Conservation (phyloP, 805 yeast genomes). For the Geotrichum ghanense region DNA sequence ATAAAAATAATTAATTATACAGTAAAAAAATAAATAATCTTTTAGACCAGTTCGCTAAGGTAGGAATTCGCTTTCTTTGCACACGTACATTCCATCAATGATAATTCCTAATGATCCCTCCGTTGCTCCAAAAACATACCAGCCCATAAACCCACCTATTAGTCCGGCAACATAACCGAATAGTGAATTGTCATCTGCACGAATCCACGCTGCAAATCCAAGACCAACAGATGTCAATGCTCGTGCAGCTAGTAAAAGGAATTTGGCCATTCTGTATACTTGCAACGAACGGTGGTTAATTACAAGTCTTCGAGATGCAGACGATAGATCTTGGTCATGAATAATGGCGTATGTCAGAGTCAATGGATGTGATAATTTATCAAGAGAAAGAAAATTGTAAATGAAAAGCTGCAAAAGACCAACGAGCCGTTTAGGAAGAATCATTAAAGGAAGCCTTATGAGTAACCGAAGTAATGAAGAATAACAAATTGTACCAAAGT, state of each 20-base stretch:
- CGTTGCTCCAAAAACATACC: conserved; percentile 33
- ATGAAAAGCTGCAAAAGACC: conserved; percentile 16
- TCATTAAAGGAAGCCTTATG: conserved; percentile 25
- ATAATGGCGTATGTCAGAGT: conserved; percentile 28
- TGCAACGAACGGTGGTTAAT: conserved; percentile 17
- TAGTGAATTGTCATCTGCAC: conserved; percentile 23
- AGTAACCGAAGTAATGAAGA: conserved; percentile 23
- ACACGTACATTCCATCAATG: conserved; percentile 26
- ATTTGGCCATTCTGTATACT: conserved; percentile 28
- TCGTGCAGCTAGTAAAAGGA: conserved; percentile 27
- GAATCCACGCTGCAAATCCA: conserved; percentile 29
- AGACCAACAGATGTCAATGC: conserved; percentile 26
- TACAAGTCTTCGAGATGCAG: background rate
- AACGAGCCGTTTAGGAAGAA: conserved; percentile 24
- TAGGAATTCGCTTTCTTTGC: conserved; percentile 6
- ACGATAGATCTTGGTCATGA: conserved; percentile 22
- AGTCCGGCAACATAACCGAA: conserved; percentile 31
- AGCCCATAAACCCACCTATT: conserved; percentile 29
- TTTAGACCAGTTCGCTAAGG: too few species aligned
- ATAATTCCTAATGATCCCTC: conserved; percentile 30
- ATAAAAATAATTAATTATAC: too few species aligned
- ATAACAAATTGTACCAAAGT: conserved; percentile 28
- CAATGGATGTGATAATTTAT: conserved; percentile 25
- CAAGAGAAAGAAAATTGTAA: conserved; percentile 17
- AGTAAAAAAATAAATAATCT: too few species aligned